Evolutionary conservation across 306 rosid species (phyloP), one percentile per base, ranked within the genome.

Genomic region (Delonix regia): DNA sequence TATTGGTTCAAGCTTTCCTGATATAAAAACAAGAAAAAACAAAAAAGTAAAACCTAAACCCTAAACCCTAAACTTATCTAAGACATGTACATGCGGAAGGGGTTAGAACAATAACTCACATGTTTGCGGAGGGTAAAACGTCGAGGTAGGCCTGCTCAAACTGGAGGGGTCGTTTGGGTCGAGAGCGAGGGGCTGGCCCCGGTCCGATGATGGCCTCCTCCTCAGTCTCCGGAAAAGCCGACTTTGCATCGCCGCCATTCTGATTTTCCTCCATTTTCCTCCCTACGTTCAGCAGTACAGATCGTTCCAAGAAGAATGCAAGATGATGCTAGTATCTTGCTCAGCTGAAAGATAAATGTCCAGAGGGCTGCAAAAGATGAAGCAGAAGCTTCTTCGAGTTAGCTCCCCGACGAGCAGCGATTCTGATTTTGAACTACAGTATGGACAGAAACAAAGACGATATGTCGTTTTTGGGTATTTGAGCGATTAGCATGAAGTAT

Each of bases 121-220:
- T 95, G 84, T 87, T 90, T 12, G 97, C 97, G 2, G 97, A 91
- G 72, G 99, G 99, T 39, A 95, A 87, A 11, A 94, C 83, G 22
- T 95, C 96, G 68, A 95, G 97, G 86, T 91, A 95, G 56, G 99
- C 97, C 21, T 88, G 92, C 83, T 93, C 99, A 87, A 95, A 95
- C 90, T 95, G 97, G 69, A 95, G 98, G 25, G 99, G 98, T 2
- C 99, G 94, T 78, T 95, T 95, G 65, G 77, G 90, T 7, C 98
- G 98, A 62, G 88, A 62, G 2, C 89, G 89, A 48, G 93, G 96
- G 34, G 97, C 94, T 10, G 98, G 96, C 12, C 94, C 97, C 2
- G 99, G 99, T 18, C 99, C 99, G 24, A 88, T 78, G 4, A 76
- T 3, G 30, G 76, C 66, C 47, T 88, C 96, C 0, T 88, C 96